Evolutionary conservation across 2,329 filamentous ascomycete genomes (phyloP), one percentile per base, ranked within the genome.

Genomic region (Botrytis deweyae): DNA sequence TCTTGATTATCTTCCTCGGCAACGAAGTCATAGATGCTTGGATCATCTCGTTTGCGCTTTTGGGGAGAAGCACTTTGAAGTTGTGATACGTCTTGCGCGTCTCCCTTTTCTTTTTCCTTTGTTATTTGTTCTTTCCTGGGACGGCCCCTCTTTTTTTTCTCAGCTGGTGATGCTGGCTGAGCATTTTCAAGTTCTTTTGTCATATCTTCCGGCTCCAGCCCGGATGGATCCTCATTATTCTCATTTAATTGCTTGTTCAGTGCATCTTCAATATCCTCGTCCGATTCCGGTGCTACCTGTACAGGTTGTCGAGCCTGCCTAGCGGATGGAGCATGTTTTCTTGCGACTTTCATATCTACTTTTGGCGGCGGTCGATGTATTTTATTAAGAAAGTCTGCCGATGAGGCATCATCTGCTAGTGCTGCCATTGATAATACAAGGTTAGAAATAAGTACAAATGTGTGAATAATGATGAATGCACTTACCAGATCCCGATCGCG

Each of bases 61-160:
- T n/a, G 58, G 14, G 52, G 29, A 49, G 68, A 62, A 62, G 22
- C 10, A 20, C 20, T 38, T 38, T 49, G 40, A 22, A 59, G 40
- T 46, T 68, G 46, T 22, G 36, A 25, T 5, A 12, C 20, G 63
- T 64, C 59, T 49, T 29, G 55, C 22, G 58, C 65, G 14, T 33
- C 52, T 64, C 29, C 22, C 18, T 64, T 64, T 52, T 29, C 29
- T 71, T 42, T 64, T 71, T 52, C 40, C 22, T 71, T 61, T 49
- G 3, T 8, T 20, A 29, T 4, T 49, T 16, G 38, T 22, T n/a
- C 20, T 18, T n/a, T 67, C 25, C 6, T 36, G 61, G 68, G 38
- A 70, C 42, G 18, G 59, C 59, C 38, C 22, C 36, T 46, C 69
- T 14, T 14, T 44, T 36, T 64, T 22, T 33, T 49, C 40, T 8